phyloP scores from a whole-genome alignment of 1,284 basidiomycete species.

The Malassezia vespertilionis region DNA sequence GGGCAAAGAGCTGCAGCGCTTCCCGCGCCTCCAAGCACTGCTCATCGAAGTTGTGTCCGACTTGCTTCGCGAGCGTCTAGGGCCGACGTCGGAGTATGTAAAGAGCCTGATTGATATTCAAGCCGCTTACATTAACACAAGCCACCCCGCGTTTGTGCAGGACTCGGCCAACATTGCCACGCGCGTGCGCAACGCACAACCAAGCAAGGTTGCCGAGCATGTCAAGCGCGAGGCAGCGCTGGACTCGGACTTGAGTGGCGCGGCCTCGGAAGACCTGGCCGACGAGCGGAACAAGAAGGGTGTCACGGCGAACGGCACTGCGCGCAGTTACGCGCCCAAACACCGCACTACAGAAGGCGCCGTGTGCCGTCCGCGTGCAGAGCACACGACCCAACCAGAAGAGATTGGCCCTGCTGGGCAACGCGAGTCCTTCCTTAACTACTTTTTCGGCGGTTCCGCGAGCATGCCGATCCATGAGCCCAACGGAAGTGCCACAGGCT shows the following conservation, averaged over 20 bases:
- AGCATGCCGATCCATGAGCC: conserved; percentile 31
- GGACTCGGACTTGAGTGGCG: conserved; percentile 25
- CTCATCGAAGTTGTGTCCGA: conserved; percentile 96
- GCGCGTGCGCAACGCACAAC: conserved; percentile 30
- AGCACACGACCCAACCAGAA: neutral
- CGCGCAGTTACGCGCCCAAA: neutral
- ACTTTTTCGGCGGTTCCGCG: conserved; percentile 44
- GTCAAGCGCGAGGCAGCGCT: conserved; percentile 28
- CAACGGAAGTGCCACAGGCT: conserved; percentile 19
- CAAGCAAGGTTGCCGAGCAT: conserved; percentile 39
- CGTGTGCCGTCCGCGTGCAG: too few relatives aligned
- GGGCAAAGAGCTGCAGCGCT: conserved; percentile 82
- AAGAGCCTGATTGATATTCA: conserved; percentile 93
- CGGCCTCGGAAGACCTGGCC: conserved; percentile 30
- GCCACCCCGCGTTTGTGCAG: conserved; percentile 77
- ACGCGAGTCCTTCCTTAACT: conserved; percentile 43
- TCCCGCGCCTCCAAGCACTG: conserved; percentile 83
- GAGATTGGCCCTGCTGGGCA: neutral
- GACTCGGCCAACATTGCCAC: conserved; percentile 45
- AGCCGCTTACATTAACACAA: conserved; percentile 98
- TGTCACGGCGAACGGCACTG: conserved; percentile 16
- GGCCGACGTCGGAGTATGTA: conserved; percentile 90
- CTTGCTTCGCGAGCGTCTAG: conserved; percentile 81
- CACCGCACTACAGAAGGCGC: too few relatives aligned
- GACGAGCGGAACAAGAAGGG: conserved; percentile 16